phyloP scores from a whole-genome alignment of 2,329 filamentous ascomycete genomes.

The Colletotrichum lupini region DNA sequence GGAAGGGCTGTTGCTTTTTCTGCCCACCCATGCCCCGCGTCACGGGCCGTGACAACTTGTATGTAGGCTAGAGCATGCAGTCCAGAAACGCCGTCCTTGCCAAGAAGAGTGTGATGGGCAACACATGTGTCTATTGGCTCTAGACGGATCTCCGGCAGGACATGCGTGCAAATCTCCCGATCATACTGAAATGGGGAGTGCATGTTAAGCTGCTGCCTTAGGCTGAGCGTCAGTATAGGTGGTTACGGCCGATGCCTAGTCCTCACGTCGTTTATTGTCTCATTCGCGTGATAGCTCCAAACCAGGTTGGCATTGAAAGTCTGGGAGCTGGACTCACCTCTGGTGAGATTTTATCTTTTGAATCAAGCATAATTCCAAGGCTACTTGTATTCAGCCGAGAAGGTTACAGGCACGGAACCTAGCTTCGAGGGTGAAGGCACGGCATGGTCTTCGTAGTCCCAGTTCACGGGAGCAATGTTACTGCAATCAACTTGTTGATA shows the following conservation, averaged over 20 bases:
- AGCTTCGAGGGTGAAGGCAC: neutral
- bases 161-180: neutral
- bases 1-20: too few species aligned
- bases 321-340: neutral
- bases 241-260: neutral
- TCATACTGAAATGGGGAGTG: neutral
- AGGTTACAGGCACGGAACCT: neutral
- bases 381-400: neutral
- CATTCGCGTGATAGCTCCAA: neutral
- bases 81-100: neutral
- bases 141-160: neutral
- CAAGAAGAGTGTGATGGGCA: neutral
- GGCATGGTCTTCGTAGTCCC: neutral
- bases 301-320: neutral
- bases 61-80: neutral
- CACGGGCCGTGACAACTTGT: neutral
- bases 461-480: neutral
- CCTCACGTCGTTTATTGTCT: neutral
- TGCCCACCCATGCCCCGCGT: neutral
- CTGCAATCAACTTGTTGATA: neutral
- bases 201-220: neutral
- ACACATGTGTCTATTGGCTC: neutral
- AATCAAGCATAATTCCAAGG: neutral
- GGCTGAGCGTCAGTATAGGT: neutral
- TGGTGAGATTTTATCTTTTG: neutral